Percentiles rank a stretch among this genome's conserved stretches.
Conservation (phyloP, 768 basidiomycete species). For the Tricholoma saponaceum region DNA sequence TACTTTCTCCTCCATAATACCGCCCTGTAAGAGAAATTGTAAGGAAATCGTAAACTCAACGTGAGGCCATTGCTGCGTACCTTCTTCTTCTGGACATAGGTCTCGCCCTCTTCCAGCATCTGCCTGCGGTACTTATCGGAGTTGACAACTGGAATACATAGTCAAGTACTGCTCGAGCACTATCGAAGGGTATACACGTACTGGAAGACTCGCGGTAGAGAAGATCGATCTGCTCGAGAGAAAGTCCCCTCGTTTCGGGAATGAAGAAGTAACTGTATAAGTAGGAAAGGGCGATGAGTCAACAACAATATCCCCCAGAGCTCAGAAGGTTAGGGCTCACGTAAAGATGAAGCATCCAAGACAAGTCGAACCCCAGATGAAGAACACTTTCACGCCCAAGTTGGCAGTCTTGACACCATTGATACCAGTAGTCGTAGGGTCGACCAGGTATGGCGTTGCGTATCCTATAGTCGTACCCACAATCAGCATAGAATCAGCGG, state of each 20-base stretch:
- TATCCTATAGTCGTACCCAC: constrained; percentile 16
- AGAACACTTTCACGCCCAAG: constrained; percentile 76
- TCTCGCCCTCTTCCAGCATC: constrained; percentile 15
- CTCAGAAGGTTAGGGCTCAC: constrained; percentile 41
- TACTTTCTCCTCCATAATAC: background rate
- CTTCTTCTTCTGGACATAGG: constrained; percentile 8
- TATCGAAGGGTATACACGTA: background rate
- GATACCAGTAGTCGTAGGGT: constrained; percentile 19
- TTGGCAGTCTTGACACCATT: constrained; percentile 32
- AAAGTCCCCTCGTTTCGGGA: constrained; percentile 21
- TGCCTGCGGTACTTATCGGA: constrained; percentile 16
- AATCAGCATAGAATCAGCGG: background rate
- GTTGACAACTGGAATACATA: constrained; percentile 8
- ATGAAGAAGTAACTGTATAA: constrained; percentile 17
- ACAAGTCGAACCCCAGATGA: constrained; percentile 77
- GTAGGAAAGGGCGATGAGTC: background rate
- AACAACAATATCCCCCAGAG: background rate
- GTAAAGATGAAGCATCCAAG: constrained; percentile 69
- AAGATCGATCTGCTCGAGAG: constrained; percentile 22
- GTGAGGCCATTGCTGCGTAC: background rate
- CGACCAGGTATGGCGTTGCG: constrained; percentile 53
- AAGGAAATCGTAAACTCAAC: background rate
- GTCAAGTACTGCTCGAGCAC: background rate
- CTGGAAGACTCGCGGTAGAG: constrained; percentile 19
- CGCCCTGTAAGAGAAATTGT: background rate